Evolutionary conservation across 208 protist species (phyloP), one percentile per base, ranked within the genome.

Genomic region (Leishmania tropica): DNA sequence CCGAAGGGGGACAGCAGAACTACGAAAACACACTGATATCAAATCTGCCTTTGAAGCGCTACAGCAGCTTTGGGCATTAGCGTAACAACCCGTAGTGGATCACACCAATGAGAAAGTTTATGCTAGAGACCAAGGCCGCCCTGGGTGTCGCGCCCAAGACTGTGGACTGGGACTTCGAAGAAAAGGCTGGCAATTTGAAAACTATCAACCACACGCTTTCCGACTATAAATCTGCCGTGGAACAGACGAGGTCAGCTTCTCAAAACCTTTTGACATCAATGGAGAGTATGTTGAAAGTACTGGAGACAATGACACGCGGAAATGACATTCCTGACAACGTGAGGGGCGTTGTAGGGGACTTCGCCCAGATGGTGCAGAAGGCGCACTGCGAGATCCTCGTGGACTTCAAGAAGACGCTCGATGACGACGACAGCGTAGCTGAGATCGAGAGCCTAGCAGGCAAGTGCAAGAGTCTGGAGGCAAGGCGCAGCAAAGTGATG

Each of bases 71-170:
- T 78, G 3, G 13, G 15, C 17, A 24, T 24, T 47, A 21, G 48
- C 13, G 7, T 62, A 24, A 0, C 2, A 45, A 11, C 5, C n/a
- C 28, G 42, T 56, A 35, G 47, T 21, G 11, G n/a, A 19, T 68
- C 2, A 15, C 10, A 68, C 42, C 56, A 24, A 93, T 93, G 87
- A 90, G 89, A 81, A 93, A 91, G 79, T 86, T 91, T 64, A 54
- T 91, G 65, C 48, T 90, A 67, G 86, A 91, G 19, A 81, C 86
- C 1, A 88, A 86, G 81, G 81, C 79, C 42, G 79, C 81, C 31
- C 75, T 93, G 24, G 82, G 84, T 68, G 53, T 82, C 35, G 84
- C 83, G 0, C 83, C 85, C 47, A 94, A 92, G 78, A 92, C 88
- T 3, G 77, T 86, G 24, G 90, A 94, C 80, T 62, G 80, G 71